Evolutionary conservation across 2,329 filamentous ascomycete species (phyloP).

Genomic region (Alternaria hordeiaustralica): DNA sequence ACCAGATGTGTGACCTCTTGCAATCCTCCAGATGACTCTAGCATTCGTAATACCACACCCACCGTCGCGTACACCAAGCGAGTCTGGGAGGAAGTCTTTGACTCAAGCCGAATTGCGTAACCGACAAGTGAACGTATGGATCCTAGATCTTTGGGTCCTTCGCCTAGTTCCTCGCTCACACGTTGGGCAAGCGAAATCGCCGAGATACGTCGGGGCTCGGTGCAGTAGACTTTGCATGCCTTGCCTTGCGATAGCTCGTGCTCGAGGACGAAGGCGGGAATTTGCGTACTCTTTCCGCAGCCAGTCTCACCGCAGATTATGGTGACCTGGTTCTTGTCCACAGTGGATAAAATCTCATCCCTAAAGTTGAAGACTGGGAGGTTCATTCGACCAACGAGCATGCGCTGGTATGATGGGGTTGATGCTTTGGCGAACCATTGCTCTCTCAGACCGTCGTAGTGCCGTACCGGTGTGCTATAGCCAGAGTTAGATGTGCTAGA

Average conservation of each 20-base stretch:
- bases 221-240: slow-evolving; percentile 91
- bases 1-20: slow-evolving; percentile 91
- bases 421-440: slow-evolving; percentile 61
- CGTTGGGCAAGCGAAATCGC: slow-evolving; percentile 91
- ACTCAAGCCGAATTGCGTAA: slow-evolving; percentile 92
- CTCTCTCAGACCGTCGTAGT: slow-evolving; percentile 53
- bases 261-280: slow-evolving; percentile 93
- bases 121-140: slow-evolving; percentile 85
- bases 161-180: slow-evolving; percentile 93
- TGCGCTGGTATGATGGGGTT: slow-evolving; percentile 69
- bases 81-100: slow-evolving; percentile 81
- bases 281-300: slow-evolving; percentile 95
- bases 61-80: slow-evolving; percentile 86
- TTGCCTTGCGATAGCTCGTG: slow-evolving; percentile 81
- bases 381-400: slow-evolving; percentile 79
- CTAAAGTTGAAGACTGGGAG: slow-evolving; percentile 91
- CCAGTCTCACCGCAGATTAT: slow-evolving; percentile 98
- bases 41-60: slow-evolving; percentile 96
- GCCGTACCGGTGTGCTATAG: slow-evolving; percentile 33
- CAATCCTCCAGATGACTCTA: slow-evolving; percentile 86
- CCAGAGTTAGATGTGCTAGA: slow-evolving; percentile 40
- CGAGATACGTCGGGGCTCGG: slow-evolving; percentile 92
- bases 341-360: slow-evolving; percentile 75
- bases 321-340: slow-evolving; percentile 81
- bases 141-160: slow-evolving; percentile 80